These are phyloP conservation scores for Austroboletus festivus DNA, from an alignment of 768 basidiomycete genomes.

Conservation along the genomic window DNA sequence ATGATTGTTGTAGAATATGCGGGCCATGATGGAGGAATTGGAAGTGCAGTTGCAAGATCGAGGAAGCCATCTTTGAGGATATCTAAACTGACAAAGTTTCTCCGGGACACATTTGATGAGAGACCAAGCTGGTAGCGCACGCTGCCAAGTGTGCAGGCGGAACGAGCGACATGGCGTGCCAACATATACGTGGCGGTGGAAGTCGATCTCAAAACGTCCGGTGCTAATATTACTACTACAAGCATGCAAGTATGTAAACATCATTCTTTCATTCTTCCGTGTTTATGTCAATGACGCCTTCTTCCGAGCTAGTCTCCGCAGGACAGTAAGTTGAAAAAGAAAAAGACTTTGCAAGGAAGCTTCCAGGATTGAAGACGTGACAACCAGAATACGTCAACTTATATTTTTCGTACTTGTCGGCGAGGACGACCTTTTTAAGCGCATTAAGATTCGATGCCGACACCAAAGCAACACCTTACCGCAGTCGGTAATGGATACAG, in stretches of 20 bases:
- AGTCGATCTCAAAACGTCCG: too few relatives aligned
- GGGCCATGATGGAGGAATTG: slow-evolving; percentile 64
- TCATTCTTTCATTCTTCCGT: slow-evolving; percentile 28
- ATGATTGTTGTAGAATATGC: slow-evolving; percentile 76
- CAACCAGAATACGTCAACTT: slow-evolving; percentile 97
- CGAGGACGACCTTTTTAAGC: slow-evolving; percentile 70
- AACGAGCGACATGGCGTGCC: slow-evolving; percentile 16
- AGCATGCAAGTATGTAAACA: neutral
- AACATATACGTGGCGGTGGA: slow-evolving; percentile 21
- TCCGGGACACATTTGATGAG: slow-evolving; percentile 7
- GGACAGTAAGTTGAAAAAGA: slow-evolving; percentile 91
- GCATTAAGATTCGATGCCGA: neutral
- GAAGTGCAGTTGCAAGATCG: slow-evolving; percentile 73
- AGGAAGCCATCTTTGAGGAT: slow-evolving; percentile 62
- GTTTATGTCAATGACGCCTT: slow-evolving; percentile 51
- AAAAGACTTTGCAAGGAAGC: slow-evolving; percentile 79
- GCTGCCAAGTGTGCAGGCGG: slow-evolving; percentile 6
- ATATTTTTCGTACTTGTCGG: slow-evolving; percentile 95
- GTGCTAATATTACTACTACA: too few relatives aligned
- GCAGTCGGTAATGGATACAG: slow-evolving; percentile 93
- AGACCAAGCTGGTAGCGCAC: slow-evolving; percentile 5
- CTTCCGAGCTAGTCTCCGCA: slow-evolving; percentile 78
- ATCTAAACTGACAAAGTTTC: slow-evolving; percentile 25
- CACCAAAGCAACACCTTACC: slow-evolving; percentile 44
- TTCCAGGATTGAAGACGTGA: slow-evolving; percentile 97